Conservation (phyloP, 2,329 filamentous ascomycete genomes). For the Hypoxylon sp. region DNA sequence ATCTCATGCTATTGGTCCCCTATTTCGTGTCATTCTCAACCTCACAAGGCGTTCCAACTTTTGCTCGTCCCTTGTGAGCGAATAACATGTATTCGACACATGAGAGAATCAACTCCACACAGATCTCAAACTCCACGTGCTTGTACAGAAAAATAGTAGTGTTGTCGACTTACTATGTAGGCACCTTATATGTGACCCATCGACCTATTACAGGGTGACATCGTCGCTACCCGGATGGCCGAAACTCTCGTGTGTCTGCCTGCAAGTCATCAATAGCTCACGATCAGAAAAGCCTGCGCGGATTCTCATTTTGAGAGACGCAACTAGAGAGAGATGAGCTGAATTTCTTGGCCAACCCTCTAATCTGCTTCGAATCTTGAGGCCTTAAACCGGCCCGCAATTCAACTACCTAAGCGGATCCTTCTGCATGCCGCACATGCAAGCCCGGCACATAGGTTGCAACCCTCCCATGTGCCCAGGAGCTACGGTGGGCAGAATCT, state of each 20-base stretch:
- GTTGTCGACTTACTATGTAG: not conserved
- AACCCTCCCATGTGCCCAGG: conserved; percentile 39
- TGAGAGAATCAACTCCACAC: not conserved
- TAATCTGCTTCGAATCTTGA: not conserved
- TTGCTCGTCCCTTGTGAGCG: not conserved
- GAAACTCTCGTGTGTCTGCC: conserved; percentile 27
- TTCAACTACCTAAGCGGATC: conserved; percentile 7
- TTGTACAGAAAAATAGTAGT: not conserved
- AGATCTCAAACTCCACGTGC: conserved; percentile 9
- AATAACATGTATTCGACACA: not conserved
- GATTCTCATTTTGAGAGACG: not conserved
- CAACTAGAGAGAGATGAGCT: not conserved
- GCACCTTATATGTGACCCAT: not conserved
- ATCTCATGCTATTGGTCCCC: conserved; percentile 17
- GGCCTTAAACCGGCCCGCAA: conserved; percentile 9
- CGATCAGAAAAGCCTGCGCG: not conserved
- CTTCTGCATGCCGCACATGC: conserved; percentile 36
- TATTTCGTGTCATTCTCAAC: conserved; percentile 14
- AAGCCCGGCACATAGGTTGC: conserved; percentile 34
- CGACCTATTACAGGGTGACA: conserved; percentile 28
- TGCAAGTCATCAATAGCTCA: conserved; percentile 15
- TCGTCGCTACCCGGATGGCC: conserved; percentile 29
- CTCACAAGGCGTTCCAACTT: conserved; percentile 2
- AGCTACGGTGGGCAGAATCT: conserved; percentile 15
- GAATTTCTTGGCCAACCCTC: not conserved